These are phyloP conservation scores for Hemerocallis citrina DNA, from an alignment of 106 monocot species.

Conservation along the genomic window DNA sequence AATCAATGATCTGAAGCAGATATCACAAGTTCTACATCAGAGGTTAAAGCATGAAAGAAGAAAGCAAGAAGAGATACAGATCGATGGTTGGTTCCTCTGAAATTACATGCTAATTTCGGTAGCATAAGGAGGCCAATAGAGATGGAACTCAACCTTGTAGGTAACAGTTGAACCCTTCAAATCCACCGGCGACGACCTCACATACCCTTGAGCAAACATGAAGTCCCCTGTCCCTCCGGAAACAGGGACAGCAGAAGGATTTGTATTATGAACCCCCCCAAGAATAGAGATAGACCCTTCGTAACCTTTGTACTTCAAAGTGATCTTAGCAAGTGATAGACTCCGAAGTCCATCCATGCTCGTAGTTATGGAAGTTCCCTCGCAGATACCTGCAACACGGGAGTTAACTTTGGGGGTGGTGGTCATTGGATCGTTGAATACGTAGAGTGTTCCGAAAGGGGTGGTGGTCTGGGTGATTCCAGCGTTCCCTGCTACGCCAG, in stretches of 20 bases:
- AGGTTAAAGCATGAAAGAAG: too few relatives aligned
- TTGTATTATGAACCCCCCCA: constrained; percentile 15
- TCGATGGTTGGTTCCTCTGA: too few relatives aligned
- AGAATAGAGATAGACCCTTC: constrained; percentile 21
- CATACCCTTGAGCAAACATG: constrained; percentile 25
- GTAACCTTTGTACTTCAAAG: constrained; percentile 15
- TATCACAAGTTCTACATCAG: too few relatives aligned
- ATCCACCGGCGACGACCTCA: constrained; percentile 35
- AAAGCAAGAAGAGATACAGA: too few relatives aligned
- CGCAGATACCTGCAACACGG: constrained; percentile 21
- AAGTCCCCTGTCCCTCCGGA: constrained; percentile 45
- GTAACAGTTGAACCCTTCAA: constrained; percentile 13
- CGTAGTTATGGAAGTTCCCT: constrained; percentile 29
- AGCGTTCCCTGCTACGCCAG: constrained; percentile 19
- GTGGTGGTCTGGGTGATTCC: constrained; percentile 35
- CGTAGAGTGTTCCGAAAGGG: constrained; percentile 37
- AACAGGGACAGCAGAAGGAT: constrained; percentile 27
- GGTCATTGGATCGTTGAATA: constrained; percentile 35
- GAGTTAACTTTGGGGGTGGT: constrained; percentile 6
- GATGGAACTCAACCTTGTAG: constrained; percentile 37
- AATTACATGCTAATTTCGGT: too few relatives aligned
- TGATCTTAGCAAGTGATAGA: constrained; percentile 32
- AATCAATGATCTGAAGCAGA: too few relatives aligned
- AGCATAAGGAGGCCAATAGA: constrained; percentile 46
- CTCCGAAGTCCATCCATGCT: constrained; percentile 38